A percentile compares a stretch with the other conserved stretches of the same genome.
These are phyloP conservation scores for Kregervanrija delftensis DNA, from an alignment of 805 yeast genomes.

Conservation along the genomic window DNA sequence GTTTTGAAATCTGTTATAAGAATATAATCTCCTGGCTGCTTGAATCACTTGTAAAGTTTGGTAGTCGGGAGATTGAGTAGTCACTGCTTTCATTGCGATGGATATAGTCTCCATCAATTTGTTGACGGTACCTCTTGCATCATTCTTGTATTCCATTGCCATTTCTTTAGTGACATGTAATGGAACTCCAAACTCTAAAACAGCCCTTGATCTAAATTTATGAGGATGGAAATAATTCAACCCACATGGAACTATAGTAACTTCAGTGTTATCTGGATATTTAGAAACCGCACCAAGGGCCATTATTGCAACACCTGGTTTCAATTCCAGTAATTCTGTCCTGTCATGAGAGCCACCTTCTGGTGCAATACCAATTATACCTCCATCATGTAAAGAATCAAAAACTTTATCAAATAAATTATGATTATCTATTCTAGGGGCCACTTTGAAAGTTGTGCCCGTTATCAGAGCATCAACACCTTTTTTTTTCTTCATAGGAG, in stretches of 20 bases:
- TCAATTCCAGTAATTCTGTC: conserved; percentile 81
- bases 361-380: conserved; percentile 87
- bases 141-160: conserved; percentile 57
- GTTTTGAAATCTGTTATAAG: conserved; percentile 30
- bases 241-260: conserved; percentile 90
- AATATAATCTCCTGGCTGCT: conserved; percentile 85
- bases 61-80: conserved; percentile 79
- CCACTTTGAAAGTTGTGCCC: conserved; percentile 59
- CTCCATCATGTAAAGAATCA: conserved; percentile 61
- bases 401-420: conserved; percentile 76
- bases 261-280: conserved; percentile 45
- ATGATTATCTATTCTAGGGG: conserved; percentile 78
- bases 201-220: conserved; percentile 92
- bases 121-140: conserved; percentile 64
- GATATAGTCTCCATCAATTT: conserved; percentile 60
- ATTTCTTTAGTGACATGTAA: conserved; percentile 55
- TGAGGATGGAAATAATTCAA: conserved; percentile 96
- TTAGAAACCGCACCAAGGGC: conserved; percentile 86
- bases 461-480: conserved; percentile 38
- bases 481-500: conserved; percentile 55
- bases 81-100: conserved; percentile 68
- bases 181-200: conserved; percentile 88
- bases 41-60: conserved; percentile 87
- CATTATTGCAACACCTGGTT: conserved; percentile 98
- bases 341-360: conserved; percentile 99